These are phyloP conservation scores for Neohortaea acidophila DNA, from an alignment of 495 filamentous ascomycete species.

Conservation along the genomic window DNA sequence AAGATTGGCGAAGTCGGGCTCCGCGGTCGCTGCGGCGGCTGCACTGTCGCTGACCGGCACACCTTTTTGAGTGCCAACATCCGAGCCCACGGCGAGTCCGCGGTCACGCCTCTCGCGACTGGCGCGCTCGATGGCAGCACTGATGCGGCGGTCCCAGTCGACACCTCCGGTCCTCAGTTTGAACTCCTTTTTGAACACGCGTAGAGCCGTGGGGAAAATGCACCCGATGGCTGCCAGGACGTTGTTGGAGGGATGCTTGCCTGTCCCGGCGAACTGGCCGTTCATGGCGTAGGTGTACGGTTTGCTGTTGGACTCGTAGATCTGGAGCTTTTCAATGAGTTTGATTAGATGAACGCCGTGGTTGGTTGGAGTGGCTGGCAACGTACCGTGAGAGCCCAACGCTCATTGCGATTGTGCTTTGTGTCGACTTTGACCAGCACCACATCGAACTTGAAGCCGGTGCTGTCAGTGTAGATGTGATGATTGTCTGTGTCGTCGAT, in stretches of 20 bases:
- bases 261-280: constrained; percentile 17
- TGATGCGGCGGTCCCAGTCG: constrained; percentile 23
- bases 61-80: neutral
- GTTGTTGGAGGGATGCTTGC: constrained; percentile 10
- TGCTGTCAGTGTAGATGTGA: constrained; percentile 34
- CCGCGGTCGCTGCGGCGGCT: neutral
- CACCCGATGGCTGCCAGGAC: constrained; percentile 17
- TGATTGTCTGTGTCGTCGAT: constrained; percentile 27
- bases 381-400: constrained; percentile 28
- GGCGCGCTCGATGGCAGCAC: neutral
- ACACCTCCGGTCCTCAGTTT: constrained; percentile 19
- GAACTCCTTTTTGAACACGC: constrained; percentile 21
- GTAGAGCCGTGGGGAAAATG: constrained; percentile 18
- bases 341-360: neutral
- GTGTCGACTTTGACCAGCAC: constrained; percentile 31
- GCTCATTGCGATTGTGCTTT: constrained; percentile 26
- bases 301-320: constrained; percentile 35
- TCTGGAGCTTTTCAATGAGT: constrained; percentile 23
- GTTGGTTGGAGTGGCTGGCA: neutral
- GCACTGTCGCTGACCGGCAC: constrained; percentile 3
- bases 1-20: neutral
- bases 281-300: constrained; percentile 33
- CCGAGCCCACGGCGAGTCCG: neutral
- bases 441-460: constrained; percentile 35
- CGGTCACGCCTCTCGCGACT: neutral